Evolutionary conservation across 2,329 filamentous ascomycete species (phyloP).

Genomic region (Fusarium gaditjirri): DNA sequence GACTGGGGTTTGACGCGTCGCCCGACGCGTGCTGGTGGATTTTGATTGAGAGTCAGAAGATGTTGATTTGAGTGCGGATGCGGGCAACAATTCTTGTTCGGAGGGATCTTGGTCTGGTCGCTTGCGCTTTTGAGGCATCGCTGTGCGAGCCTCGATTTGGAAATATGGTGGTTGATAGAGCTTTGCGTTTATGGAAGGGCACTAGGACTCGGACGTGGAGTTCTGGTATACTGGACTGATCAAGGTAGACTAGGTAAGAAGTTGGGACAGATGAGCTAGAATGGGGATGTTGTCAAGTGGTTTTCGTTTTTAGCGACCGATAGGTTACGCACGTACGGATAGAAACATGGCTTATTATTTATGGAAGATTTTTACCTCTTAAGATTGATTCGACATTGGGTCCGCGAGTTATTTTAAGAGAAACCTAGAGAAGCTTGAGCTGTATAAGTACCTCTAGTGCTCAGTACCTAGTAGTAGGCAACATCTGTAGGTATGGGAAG

Average conservation of each 20-base stretch:
- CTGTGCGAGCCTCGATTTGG: constrained; percentile 29
- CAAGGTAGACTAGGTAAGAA: neutral
- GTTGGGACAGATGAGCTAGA: neutral
- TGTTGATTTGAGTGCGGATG: constrained; percentile 4
- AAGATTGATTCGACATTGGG: neutral
- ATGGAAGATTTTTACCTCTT: neutral
- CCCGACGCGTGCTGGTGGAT: constrained; percentile 48
- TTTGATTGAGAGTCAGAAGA: constrained; percentile 24
- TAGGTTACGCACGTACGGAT: neutral
- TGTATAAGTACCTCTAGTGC: neutral
- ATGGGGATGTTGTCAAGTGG: neutral
- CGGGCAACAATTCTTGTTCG: constrained; percentile 8
- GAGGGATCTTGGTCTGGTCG: constrained; percentile 45
- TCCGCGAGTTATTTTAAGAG: neutral
- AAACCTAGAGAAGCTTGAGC: neutral
- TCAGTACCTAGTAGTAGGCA: neutral
- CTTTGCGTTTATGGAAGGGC: neutral
- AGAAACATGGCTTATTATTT: neutral
- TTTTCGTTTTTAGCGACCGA: neutral
- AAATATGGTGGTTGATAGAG: neutral
- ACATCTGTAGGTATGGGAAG: neutral
- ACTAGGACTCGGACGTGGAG: neutral
- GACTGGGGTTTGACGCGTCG: constrained; percentile 54
- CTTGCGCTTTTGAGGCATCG: constrained; percentile 54
- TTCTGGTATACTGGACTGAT: neutral